Evolutionary conservation across 768 basidiomycete genomes (phyloP).

Genomic region (Mycena amicta): DNA sequence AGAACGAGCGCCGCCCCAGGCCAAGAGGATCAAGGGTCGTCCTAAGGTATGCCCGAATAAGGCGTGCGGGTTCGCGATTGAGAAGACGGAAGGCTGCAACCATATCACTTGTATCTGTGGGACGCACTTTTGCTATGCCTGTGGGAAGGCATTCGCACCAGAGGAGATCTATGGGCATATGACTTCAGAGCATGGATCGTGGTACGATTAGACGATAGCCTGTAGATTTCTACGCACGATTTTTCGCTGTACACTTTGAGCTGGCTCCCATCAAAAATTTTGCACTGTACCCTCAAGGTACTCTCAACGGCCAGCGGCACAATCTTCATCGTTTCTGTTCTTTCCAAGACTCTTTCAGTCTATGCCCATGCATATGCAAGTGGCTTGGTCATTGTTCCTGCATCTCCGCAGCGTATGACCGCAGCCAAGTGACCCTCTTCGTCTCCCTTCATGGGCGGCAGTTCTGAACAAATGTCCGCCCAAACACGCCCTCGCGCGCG

Average conservation of each 20-base stretch:
- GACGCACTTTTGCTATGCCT: slow-evolving; percentile 28
- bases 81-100: slow-evolving; percentile 29
- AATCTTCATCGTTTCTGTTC: too few relatives aligned
- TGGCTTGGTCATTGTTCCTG: not conserved
- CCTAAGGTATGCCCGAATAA: slow-evolving; percentile 9
- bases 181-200: slow-evolving; percentile 10
- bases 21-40: not conserved
- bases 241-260: too few relatives aligned
- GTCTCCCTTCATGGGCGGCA: not conserved
- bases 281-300: too few relatives aligned
- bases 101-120: slow-evolving; percentile 29
- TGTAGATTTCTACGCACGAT: too few relatives aligned
- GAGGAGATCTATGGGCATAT: slow-evolving; percentile 24
- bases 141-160: slow-evolving; percentile 11
- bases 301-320: too few relatives aligned
- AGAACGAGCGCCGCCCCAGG: not conserved
- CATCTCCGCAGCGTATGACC: not conserved
- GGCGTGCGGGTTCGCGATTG: slow-evolving; percentile 9
- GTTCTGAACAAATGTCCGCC: not conserved
- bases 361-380: too few relatives aligned
- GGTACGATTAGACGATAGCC: not conserved
- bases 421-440: not conserved
- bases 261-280: too few relatives aligned
- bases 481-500: slow-evolving; percentile 21
- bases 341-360: too few relatives aligned